Evolutionary conservation across 805 yeast species (phyloP), one percentile per base, ranked within the genome.

Genomic region (Ogataea saltuana): DNA sequence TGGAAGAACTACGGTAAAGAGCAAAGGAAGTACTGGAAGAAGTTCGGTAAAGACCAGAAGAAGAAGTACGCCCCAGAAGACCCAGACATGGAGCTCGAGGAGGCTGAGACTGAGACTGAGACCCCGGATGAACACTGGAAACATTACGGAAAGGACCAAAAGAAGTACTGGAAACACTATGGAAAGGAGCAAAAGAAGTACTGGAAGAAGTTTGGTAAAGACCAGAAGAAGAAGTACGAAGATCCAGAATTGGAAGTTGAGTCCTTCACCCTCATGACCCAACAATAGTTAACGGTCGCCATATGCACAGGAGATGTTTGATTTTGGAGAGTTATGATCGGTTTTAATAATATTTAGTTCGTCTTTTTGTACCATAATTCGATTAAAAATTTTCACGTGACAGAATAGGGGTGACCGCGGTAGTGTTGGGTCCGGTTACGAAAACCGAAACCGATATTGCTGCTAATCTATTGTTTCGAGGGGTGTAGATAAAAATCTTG

Each of bases 171-270:
- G 63, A 60, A 59, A 42, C 49, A 55, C 26, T 44, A 31, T 36
- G 62, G 63, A 21, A 58, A 58, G 50, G 53, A 57, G 21, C 50
- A 53, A 44, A 59, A 50, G 51, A 55, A 55, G 53, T 45, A 60
- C 56, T 59, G 64, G 63, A 60, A 59, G 44, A 48, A 55, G 23
- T 44, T 33, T 36, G 62, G 63, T 19, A 58, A 58, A 49, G 53
- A 57, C 25, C 50, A 53, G 45, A 59, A 50, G 51, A 55, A 55
- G 53, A 54, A 58, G 39, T 58, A 53, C 55, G 29, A 50, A 34
- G 40, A 31, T 10, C 53, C 42, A 29, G 47, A 44, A 15, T 11
- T 13, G 4, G 33, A 32, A 28, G 20, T 23, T 7, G 41, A 34
- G 20, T 23, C 29, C 2, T 34, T 44, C 37, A 35, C 39, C 20